Evolutionary conservation across 2,329 filamentous ascomycete species (phyloP).

Genomic region (Ilyonectria mors-panacis): DNA sequence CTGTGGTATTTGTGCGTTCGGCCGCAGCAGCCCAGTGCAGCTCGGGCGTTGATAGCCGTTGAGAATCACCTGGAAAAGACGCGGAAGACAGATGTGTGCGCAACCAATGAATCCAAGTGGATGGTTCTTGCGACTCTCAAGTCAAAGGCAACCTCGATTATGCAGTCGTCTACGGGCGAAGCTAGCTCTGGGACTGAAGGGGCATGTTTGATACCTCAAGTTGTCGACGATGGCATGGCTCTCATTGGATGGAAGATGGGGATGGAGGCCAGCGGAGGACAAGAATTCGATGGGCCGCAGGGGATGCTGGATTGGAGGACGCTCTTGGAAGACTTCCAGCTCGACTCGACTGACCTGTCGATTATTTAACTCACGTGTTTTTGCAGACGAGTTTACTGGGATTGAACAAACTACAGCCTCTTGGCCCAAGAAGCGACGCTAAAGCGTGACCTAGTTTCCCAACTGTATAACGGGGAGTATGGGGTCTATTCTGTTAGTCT

Average conservation of each 20-base stretch:
- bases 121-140: slow-evolving; percentile 49
- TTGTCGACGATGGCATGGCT: not conserved
- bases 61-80: slow-evolving; percentile 32
- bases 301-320: slow-evolving; percentile 48
- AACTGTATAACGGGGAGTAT: no score
- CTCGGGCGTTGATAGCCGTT: slow-evolving; percentile 52
- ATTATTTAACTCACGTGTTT: slow-evolving; percentile 18
- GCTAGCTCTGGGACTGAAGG: not conserved
- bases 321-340: slow-evolving; percentile 49
- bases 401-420: no score
- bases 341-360: slow-evolving; percentile 44
- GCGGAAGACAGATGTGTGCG: not conserved
- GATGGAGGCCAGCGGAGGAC: slow-evolving; percentile 7
- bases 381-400: no score
- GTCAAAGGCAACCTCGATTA: slow-evolving; percentile 48
- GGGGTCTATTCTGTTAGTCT: no score
- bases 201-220: not conserved
- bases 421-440: no score
- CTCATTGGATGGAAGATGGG: not conserved
- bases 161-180: slow-evolving; percentile 29
- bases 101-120: slow-evolving; percentile 48
- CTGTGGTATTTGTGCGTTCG: slow-evolving; percentile 60
- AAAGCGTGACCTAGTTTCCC: no score
- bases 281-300: slow-evolving; percentile 25
- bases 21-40: slow-evolving; percentile 49